Percentiles rank a stretch among this genome's conserved stretches.
These are phyloP conservation scores for Trichosporon faecale DNA, from an alignment of 1,284 basidiomycete species.

Conservation along the genomic window DNA sequence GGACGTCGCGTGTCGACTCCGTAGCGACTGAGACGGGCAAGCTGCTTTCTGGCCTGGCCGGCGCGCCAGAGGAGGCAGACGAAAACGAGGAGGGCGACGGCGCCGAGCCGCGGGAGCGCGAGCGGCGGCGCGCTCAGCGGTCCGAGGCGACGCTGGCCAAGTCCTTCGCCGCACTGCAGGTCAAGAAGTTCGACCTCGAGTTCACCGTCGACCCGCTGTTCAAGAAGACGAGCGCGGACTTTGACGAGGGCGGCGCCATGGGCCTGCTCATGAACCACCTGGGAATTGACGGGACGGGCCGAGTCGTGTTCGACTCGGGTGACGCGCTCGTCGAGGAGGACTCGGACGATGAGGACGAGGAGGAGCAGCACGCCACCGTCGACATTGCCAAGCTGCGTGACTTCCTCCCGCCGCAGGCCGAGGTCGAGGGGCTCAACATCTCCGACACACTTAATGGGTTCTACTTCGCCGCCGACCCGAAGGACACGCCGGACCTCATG, in stretches of 20 bases:
- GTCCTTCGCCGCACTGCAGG: slow-evolving; percentile 71
- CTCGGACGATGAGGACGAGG: slow-evolving; percentile 68
- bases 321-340: slow-evolving; percentile 73
- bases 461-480: slow-evolving; percentile 67
- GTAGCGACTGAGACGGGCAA: slow-evolving; percentile 97
- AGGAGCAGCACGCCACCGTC: slow-evolving; percentile 44
- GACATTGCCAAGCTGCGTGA: slow-evolving; percentile 64
- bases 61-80: slow-evolving; percentile 46
- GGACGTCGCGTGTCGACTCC: slow-evolving; percentile 96
- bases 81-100: slow-evolving; percentile 33
- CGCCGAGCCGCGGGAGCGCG: background rate
- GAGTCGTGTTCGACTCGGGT: slow-evolving; percentile 94
- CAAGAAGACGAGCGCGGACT: slow-evolving; percentile 96
- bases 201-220: slow-evolving; percentile 96
- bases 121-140: slow-evolving; percentile 53
- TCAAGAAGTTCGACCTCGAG: slow-evolving; percentile 91
- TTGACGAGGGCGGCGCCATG: slow-evolving; percentile 96
- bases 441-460: slow-evolving; percentile 76
- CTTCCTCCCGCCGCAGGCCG: slow-evolving; percentile 66
- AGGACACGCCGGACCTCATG: slow-evolving; percentile 53
- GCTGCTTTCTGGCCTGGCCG: slow-evolving; percentile 83
- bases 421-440: slow-evolving; percentile 67
- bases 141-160: slow-evolving; percentile 81
- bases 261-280: slow-evolving; percentile 92
- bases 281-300: slow-evolving; percentile 74